phyloP scores from a whole-genome alignment of 371 early-diverging fungal species.

The Mortierella polycephala region DNA sequence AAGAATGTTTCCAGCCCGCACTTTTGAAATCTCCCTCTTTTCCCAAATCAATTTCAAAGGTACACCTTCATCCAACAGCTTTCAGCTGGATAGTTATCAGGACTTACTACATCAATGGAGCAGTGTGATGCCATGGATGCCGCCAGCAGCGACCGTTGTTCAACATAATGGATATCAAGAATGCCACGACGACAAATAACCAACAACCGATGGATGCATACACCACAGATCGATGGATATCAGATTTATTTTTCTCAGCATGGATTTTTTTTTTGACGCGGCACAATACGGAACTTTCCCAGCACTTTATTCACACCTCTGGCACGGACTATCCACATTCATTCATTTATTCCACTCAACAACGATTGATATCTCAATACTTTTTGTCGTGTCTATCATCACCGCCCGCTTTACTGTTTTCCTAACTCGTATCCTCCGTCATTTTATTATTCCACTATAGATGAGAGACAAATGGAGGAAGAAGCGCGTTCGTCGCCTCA shows the following conservation, averaged over 20 bases:
- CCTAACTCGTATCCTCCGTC: too few species aligned
- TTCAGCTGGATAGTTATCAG: background rate
- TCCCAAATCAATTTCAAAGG: constrained; percentile 9
- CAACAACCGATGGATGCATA: constrained; percentile 1
- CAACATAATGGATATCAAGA: background rate
- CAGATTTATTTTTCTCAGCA: background rate
- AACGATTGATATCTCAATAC: too few species aligned
- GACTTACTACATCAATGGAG: too few species aligned
- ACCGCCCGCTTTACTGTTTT: too few species aligned
- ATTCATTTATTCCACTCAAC: too few species aligned
- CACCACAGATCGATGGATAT: background rate
- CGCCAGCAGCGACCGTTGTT: background rate
- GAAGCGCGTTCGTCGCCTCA: constrained; percentile 5
- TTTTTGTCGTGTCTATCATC: too few species aligned
- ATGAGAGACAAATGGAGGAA: constrained; percentile 5
- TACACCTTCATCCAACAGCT: background rate
- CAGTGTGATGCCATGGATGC: background rate
- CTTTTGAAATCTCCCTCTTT: constrained; percentile 11
- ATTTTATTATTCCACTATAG: background rate
- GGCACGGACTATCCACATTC: too few species aligned
- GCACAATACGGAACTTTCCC: too few species aligned
- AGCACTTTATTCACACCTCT: too few species aligned
- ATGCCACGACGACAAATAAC: background rate
- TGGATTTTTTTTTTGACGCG: background rate
- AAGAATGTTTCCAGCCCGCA: background rate